Percentiles rank a stretch among this genome's conserved stretches.
phyloP scores from a whole-genome alignment of 106 monocot species.

The Triglochin maritima region DNA sequence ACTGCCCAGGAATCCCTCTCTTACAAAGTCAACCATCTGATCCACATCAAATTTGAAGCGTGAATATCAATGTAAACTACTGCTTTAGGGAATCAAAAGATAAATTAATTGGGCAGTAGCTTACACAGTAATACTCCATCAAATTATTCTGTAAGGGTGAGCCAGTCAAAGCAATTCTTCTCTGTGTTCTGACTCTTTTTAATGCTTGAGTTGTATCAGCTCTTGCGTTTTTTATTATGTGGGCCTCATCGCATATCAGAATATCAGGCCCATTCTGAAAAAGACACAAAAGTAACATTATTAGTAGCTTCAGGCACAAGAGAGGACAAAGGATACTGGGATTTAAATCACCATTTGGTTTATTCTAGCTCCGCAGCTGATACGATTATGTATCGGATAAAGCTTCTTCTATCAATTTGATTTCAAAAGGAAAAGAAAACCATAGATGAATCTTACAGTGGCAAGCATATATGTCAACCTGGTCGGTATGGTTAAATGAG shows the following conservation, averaged over 20 bases:
- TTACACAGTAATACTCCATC: constrained; percentile 99
- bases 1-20: constrained; percentile 92
- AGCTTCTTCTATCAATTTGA: too few relatives aligned
- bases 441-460: too few relatives aligned
- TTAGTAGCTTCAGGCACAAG: background rate
- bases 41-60: background rate
- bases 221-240: constrained; percentile 94
- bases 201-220: constrained; percentile 83
- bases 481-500: too few relatives aligned
- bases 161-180: constrained; percentile 96
- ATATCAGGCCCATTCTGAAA: constrained; percentile 79
- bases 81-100: background rate
- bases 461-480: too few relatives aligned
- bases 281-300: background rate
- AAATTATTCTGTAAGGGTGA: constrained; percentile 98
- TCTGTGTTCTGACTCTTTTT: constrained; percentile 82
- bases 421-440: too few relatives aligned
- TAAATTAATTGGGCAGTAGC: background rate
- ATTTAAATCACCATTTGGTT: too few relatives aligned
- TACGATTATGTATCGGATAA: too few relatives aligned
- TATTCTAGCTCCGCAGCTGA: too few relatives aligned
- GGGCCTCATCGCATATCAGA: constrained; percentile 94
- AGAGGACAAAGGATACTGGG: too few relatives aligned
- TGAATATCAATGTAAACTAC: background rate
- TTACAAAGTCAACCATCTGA: constrained; percentile 99